A percentile compares a stretch with the other conserved stretches of the same genome.
phyloP scores from a whole-genome alignment of 2,329 filamentous ascomycete genomes.

The Neoscytalidium dimidiatum region DNA sequence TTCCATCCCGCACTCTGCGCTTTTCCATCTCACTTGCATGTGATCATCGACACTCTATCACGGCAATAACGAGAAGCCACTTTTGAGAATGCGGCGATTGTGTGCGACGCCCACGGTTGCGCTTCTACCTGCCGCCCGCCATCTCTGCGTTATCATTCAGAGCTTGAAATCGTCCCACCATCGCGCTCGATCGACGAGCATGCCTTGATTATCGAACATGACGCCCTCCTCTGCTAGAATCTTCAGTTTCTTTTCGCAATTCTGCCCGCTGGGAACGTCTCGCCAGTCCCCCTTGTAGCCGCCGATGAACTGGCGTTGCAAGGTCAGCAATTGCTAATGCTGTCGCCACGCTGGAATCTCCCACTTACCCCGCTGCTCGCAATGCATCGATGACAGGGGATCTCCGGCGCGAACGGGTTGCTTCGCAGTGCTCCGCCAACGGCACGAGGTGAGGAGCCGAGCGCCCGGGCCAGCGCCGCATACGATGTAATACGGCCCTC shows the following conservation, averaged over 20 bases:
- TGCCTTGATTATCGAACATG: constrained; percentile 60
- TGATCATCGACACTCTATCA: not conserved
- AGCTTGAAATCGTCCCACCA: constrained; percentile 48
- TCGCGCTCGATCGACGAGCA: constrained; percentile 52
- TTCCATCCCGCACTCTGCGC: not conserved
- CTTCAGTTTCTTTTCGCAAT: constrained; percentile 64
- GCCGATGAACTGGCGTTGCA: constrained; percentile 50
- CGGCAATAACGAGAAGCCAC: too few relatives aligned
- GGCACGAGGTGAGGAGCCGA: constrained; percentile 72
- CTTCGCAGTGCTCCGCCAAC: constrained; percentile 74
- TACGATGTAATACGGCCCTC: constrained; percentile 76
- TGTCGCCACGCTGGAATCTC: not conserved
- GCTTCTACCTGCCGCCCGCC: too few relatives aligned
- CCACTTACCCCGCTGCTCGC: constrained; percentile 67
- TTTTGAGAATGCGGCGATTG: too few relatives aligned
- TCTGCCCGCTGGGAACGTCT: constrained; percentile 58
- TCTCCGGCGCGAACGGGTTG: constrained; percentile 80
- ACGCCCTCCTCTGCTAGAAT: constrained; percentile 67
- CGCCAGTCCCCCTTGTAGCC: constrained; percentile 71
- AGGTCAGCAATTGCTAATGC: not conserved
- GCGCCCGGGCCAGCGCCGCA: constrained; percentile 66
- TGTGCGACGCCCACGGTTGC: too few relatives aligned
- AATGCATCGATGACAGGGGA: constrained; percentile 81
- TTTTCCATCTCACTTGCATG: not conserved
- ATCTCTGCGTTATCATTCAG: constrained; percentile 6